Evolutionary conservation across 176 grass and related monocot species (phyloP), one percentile per base, ranked within the genome.

Genomic region (Saccharum officinarum): DNA sequence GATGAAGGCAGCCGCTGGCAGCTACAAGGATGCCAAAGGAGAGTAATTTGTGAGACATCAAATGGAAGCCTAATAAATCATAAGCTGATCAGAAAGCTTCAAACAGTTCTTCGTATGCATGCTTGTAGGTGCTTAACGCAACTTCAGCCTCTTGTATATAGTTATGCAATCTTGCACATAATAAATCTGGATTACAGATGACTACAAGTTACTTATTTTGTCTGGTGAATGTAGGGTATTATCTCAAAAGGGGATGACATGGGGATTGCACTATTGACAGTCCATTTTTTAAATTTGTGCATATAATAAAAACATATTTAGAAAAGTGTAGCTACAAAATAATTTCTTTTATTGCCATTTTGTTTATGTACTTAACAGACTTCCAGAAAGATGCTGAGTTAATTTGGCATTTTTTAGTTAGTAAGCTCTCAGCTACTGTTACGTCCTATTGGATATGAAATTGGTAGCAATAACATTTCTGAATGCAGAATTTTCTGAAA

Each of bases 21-120:
- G 60, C 26, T 31, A 65, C 26, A 13, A 31, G 62, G 26, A 65
- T 65, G 62, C 12, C 2, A 65, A 65, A 30, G 26, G 5, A 65
- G 26, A 15, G 12, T 65, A 65, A 31, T 65, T 65, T 64, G 25
- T 14, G 61, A 13, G 61, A 64, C 0, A 14, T 38, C 62, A 65
- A 65, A 65, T 15, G 26, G 62, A 65, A 65, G 46, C 74, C 82
- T 59, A 73, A 86, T 65, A 23, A 54, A 62, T 67, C 25, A 55
- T 42, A 75, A 34, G n/a, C 23, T 64, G 30, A 31, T 80, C 30
- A 55, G 55, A 81, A 67, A 55, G 77, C 54, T 81, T 33, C 5
- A 25, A 30, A n/a, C 16, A 18, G 6, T 34, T 81, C 37, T 81
- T 74, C 23, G 22, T 54, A 46, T 74, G 42, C 11, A 15, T 64